These are phyloP conservation scores for Verticillium longisporum DNA, from an alignment of 2,329 filamentous ascomycete genomes.

Conservation along the genomic window DNA sequence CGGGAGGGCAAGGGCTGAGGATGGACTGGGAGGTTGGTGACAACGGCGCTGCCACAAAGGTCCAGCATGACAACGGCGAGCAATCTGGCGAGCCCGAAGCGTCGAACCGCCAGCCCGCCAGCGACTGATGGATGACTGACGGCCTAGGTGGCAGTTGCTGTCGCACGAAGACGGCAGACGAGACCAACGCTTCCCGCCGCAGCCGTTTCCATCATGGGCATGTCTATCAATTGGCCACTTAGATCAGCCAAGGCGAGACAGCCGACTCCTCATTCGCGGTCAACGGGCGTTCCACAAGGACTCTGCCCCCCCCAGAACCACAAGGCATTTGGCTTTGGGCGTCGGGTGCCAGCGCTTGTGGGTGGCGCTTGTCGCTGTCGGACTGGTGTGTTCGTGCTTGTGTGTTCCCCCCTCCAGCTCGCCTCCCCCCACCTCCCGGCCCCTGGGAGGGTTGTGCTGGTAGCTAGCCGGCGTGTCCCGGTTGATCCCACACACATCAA, in stretches of 20 bases:
- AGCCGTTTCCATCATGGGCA: not conserved
- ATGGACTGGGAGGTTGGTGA: not conserved
- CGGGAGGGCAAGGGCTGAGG: not conserved
- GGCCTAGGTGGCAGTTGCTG: not conserved
- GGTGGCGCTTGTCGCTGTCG: not conserved
- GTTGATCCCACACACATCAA: not conserved
- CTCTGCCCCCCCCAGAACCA: too few relatives aligned
- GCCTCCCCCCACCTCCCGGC: not conserved
- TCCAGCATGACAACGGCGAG: not conserved
- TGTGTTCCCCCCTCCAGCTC: not conserved
- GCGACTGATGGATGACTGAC: not conserved
- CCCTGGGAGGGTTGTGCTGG: not conserved
- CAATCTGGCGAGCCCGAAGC: not conserved
- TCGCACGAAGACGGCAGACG: not conserved
- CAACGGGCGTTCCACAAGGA: not conserved
- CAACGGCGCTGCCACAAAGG: not conserved
- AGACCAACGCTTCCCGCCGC: not conserved
- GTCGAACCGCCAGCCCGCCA: not conserved
- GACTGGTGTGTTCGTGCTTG: not conserved
- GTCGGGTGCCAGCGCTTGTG: not conserved
- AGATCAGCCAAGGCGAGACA: not conserved
- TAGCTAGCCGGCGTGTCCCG: not conserved
- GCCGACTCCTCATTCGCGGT: not conserved
- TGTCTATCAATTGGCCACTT: conserved; percentile 1
- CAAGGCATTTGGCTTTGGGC: not conserved